Evolutionary conservation across 192 early-diverging fungal species (phyloP), one percentile per base, ranked within the genome.

Genomic region (Coemansia sp.): DNA sequence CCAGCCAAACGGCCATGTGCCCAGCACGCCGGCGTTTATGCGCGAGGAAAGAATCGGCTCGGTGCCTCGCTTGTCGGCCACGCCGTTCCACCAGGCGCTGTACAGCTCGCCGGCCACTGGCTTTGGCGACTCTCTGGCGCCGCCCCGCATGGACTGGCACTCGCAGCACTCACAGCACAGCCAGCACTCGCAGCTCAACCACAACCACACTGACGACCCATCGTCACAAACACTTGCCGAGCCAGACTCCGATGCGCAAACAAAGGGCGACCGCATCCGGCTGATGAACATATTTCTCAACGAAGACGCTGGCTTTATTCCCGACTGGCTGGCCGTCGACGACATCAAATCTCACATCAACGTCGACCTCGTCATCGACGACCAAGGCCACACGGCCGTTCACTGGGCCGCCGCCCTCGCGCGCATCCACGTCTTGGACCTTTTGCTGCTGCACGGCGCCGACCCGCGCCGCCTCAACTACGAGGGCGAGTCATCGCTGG

Each of bases 371-470:
- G 79, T 88, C 3, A 93, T 99, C 59, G 97, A 99, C 61, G 94
- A 95, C 48, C 92, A 92, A 47, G 96, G 96, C 11, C 94, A 99
- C 75, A 93, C 94, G 0, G 86, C 94, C 1, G 77, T 98, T 7
- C 97, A 99, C 64, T 99, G 96, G 96, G 94, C 97, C 11, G 91
- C 94, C 1, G 92, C 96, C 7, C 77, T 98, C 21, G 95, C 88
- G 0, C 73, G 89, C 41, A 83, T 93, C 39, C 78, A 85, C 29
- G 82, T 95, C 1, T 68, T 96, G 17, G 87, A 90, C 27, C 71
- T 93, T 22, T 77, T 99, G 25, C 65, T 99, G 2, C 74, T 86
- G 29, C 89, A 85, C 17, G 89, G 91, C n/a, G 88, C 92, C 6
- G 85, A 93, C 67, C 69, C 88, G 3, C 80, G 80, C 4, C 66